These are phyloP conservation scores for Terfezia boudieri DNA, from an alignment of 495 filamentous ascomycete genomes.

Conservation along the genomic window DNA sequence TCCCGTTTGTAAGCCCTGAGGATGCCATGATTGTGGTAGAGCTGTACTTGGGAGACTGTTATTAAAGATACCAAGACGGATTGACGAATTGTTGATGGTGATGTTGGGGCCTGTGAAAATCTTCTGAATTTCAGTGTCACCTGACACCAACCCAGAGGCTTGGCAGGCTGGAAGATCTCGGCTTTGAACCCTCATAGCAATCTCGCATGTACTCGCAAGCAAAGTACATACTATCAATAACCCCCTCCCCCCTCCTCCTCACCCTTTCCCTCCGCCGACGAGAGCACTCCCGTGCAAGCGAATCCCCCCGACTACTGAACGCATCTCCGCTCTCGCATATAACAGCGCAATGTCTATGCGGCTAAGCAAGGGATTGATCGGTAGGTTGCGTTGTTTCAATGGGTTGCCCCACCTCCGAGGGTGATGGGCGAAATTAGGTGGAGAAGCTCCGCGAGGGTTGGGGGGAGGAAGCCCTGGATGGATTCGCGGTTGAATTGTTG, in stretches of 20 bases:
- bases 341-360: conserved; percentile 18
- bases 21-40: neutral
- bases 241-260: neutral
- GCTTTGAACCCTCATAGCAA: neutral
- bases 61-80: no score
- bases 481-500: neutral
- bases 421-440: neutral
- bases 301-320: neutral
- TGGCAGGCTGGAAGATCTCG: neutral
- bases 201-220: no score
- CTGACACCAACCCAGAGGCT: neutral
- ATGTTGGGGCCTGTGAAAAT: no score
- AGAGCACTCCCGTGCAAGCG: neutral
- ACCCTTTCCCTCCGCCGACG: neutral
- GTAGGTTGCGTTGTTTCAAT: conserved; percentile 3
- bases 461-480: conserved; percentile 4
- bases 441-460: neutral
- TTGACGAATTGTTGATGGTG: no score
- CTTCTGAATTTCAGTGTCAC: no score
- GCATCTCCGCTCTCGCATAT: neutral
- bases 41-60: no score
- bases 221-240: neutral
- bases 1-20: neutral
- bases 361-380: conserved; percentile 14
- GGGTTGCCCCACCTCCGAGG: neutral